A percentile compares a stretch with the other conserved stretches of the same genome.
Conservation (phyloP, 306 rosid genomes). For the Heteromeles arbutifolia region DNA sequence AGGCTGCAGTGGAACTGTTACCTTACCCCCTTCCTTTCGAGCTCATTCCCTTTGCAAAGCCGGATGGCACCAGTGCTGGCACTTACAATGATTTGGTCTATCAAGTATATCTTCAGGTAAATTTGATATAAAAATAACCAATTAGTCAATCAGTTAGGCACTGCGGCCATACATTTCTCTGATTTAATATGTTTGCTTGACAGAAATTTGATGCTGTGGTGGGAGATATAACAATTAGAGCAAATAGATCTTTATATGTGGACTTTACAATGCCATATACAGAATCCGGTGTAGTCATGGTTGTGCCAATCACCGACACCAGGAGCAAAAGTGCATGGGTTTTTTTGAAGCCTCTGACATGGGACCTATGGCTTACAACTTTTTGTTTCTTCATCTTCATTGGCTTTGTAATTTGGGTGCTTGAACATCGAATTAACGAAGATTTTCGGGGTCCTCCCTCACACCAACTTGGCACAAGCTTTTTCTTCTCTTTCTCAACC, state of each 20-base stretch:
- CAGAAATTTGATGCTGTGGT: slow-evolving; percentile 49
- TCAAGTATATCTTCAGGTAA: slow-evolving; percentile 27
- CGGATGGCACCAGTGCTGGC: slow-evolving; percentile 8
- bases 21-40: slow-evolving; percentile 26
- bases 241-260: slow-evolving; percentile 35
- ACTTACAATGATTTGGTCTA: slow-evolving; percentile 22
- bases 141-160: not conserved
- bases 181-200: not conserved
- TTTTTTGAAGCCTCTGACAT: slow-evolving; percentile 55
- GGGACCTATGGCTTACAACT: slow-evolving; percentile 54
- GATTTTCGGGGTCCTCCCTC: slow-evolving; percentile 50
- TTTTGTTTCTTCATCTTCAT: slow-evolving; percentile 48
- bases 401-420: slow-evolving; percentile 65
- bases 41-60: slow-evolving; percentile 21
- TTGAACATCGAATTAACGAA: slow-evolving; percentile 52
- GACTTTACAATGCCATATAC: slow-evolving; percentile 67
- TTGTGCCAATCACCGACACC: slow-evolving; percentile 37
- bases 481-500: slow-evolving; percentile 64
- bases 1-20: slow-evolving; percentile 14
- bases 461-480: slow-evolving; percentile 53
- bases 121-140: not conserved
- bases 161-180: not conserved
- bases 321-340: slow-evolving; percentile 47
- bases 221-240: slow-evolving; percentile 39
- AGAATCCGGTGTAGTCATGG: slow-evolving; percentile 63